These are phyloP conservation scores for Cymodocea nodosa DNA, from an alignment of 116 monocot species.

Conservation along the genomic window DNA sequence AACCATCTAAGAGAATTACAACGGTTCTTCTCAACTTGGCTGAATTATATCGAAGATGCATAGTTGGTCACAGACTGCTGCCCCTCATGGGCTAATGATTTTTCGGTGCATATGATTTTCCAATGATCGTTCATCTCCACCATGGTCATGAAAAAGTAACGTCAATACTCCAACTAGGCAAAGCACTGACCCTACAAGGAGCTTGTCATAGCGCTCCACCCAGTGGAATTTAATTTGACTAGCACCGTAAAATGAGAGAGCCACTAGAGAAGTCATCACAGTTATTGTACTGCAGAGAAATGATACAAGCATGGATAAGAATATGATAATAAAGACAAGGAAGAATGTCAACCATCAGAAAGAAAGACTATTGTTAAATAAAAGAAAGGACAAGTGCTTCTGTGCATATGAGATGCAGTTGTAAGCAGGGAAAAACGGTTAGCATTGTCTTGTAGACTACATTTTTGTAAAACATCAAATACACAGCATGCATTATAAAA, in stretches of 20 bases:
- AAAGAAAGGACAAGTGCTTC: too few species aligned
- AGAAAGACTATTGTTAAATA: background rate
- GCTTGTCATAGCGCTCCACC: constrained; percentile 92
- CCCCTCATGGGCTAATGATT: constrained; percentile 23
- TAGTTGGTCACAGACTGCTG: too few species aligned
- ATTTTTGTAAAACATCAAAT: too few species aligned
- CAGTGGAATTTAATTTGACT: constrained; percentile 95
- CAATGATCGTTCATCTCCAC: constrained; percentile 23
- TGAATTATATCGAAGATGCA: too few species aligned
- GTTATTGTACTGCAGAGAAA: constrained; percentile 65
- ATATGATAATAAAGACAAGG: background rate
- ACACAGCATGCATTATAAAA: too few species aligned
- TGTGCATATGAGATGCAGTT: too few species aligned
- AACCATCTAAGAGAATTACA: too few species aligned
- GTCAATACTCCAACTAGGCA: constrained; percentile 80
- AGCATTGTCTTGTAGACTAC: too few species aligned
- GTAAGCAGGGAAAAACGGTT: too few species aligned
- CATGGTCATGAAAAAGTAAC: constrained; percentile 79
- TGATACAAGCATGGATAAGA: background rate
- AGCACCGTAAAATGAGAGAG: constrained; percentile 86
- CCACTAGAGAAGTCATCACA: constrained; percentile 93
- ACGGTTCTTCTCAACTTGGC: too few species aligned
- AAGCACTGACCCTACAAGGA: constrained; percentile 87
- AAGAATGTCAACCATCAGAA: background rate
- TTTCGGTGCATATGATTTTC: constrained; percentile 44